phyloP scores from a whole-genome alignment of 1,139 yeast species.

The Scheffersomyces illinoinensis region DNA sequence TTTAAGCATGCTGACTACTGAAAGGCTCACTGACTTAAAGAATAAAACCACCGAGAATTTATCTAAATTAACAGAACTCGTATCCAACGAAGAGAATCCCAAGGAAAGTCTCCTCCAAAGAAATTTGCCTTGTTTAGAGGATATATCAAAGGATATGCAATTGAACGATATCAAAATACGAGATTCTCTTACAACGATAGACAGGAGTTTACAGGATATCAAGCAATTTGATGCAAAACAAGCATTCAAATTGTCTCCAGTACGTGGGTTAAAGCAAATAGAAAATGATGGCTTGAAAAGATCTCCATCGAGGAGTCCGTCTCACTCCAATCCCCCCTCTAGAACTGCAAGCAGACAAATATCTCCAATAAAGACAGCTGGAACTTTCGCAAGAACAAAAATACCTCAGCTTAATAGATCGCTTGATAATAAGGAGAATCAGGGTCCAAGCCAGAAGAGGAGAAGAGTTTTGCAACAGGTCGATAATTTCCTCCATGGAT shows the following conservation, averaged over 20 bases:
- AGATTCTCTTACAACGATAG: conserved; percentile 7
- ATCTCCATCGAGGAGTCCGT: conserved; percentile 3
- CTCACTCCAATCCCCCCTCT: background rate
- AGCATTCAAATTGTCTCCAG: conserved; percentile 10
- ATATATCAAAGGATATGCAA: conserved; percentile 8
- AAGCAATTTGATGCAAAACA: conserved; percentile 10
- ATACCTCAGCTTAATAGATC: conserved; percentile 8
- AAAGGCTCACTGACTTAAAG: conserved; percentile 4
- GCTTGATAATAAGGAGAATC: conserved; percentile 13
- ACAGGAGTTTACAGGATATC: conserved; percentile 11
- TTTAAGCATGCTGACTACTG: conserved; percentile 4
- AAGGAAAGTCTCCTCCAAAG: conserved; percentile 1
- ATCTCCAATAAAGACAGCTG: conserved; percentile 3
- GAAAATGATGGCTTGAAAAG: background rate
- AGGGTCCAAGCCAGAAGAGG: conserved; percentile 11
- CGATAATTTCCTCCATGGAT: background rate
- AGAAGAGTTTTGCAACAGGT: conserved; percentile 5
- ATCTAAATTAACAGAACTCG: background rate
- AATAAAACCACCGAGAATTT: conserved; percentile 4
- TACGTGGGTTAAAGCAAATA: background rate
- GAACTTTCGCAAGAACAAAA: conserved; percentile 4
- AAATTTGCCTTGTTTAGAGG: background rate
- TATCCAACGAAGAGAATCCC: conserved; percentile 2
- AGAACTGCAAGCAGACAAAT: background rate
- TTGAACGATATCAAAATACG: conserved; percentile 9